These are phyloP conservation scores for Umbelopsis sp. DNA, from an alignment of 371 early-diverging fungal species.

Conservation along the genomic window DNA sequence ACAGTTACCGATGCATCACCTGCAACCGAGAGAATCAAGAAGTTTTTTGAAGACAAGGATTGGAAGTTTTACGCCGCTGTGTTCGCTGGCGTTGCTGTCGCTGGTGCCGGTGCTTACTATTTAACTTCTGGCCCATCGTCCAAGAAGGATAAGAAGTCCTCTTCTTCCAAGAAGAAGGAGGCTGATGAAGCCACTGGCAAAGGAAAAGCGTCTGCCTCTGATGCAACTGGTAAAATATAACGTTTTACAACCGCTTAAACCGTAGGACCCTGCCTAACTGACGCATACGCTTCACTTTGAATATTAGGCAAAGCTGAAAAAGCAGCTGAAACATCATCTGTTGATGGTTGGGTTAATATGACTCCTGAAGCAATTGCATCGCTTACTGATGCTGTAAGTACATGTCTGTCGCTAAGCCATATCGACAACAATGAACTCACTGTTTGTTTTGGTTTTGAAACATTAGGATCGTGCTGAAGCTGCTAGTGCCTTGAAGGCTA, in stretches of 20 bases:
- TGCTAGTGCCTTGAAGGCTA: conserved; percentile 77
- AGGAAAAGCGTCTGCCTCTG: conserved; percentile 20
- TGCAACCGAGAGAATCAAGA: conserved; percentile 50
- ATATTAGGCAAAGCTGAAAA: neutral
- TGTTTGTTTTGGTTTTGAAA: neutral
- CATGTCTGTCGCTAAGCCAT: neutral
- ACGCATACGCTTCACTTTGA: neutral
- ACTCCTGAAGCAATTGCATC: conserved; percentile 61
- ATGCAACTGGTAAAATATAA: conserved; percentile 7
- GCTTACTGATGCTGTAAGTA: conserved; percentile 53
- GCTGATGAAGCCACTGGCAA: conserved; percentile 16
- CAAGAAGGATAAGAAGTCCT: conserved; percentile 31
- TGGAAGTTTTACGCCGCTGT: conserved; percentile 81
- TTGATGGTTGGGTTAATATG: conserved; percentile 53
- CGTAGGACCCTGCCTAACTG: neutral
- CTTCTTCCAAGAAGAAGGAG: conserved; percentile 32
- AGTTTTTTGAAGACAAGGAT: conserved; percentile 72
- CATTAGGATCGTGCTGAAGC: conserved; percentile 63
- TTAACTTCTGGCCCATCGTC: conserved; percentile 45
- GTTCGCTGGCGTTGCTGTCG: conserved; percentile 64
- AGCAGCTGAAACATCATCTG: conserved; percentile 29
- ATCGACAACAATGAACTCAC: neutral
- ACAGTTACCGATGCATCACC: conserved; percentile 21
- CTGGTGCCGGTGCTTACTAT: conserved; percentile 73
- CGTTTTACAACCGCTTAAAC: neutral